Base-by-base conservation (phyloP, 768 basidiomycete genomes). In the Auricularia sp. region DNA sequence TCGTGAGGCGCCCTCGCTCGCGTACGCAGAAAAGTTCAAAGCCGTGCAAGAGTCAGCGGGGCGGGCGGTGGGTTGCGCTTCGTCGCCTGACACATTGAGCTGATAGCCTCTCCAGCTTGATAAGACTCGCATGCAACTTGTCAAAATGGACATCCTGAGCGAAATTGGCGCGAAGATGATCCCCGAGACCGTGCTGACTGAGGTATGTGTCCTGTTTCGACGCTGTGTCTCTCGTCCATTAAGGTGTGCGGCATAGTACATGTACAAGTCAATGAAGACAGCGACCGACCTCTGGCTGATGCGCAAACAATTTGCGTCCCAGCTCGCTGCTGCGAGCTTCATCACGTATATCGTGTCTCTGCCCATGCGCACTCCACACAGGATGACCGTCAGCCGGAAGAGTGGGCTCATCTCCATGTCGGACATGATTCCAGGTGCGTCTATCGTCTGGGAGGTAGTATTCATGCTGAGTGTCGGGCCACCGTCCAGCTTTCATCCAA, bases 231-330 rank as follows among this genome's bases (percentile, higher is more conserved):
- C 44, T 18, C 11, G 34, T 42, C 39, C 10, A 34, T 51, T 39
- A 58, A 34, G 66, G 13, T 62, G 16, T 62, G 63, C 54, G 35
- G 64, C 56, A 2, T 64, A 99, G 97, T 98, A 94, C 74, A 92
- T 99, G 90, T 80, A 86, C 47, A 84, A 83, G 39, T 88, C 89
- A 29, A 96, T 98, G 92, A 78, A 82, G 58, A 83, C 82, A 2
- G 86, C 95, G 3, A 84, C 85, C 65, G 92, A 94, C 70, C 81
- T 98, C 3, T 99, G 96, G 96, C 83, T 91, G 66, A 94, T 98
- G 86, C 86, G 97, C 66, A 98, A 97, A 77, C 95, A 98, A 76
- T 97, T 98, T 75, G 88, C 95, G 8, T 74, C 89, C 47, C 95
- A 98, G 72, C 79, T 94, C 44, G 93, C 97, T 5, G 83, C 90